Base-by-base conservation (phyloP, 768 basidiomycete species). In the Termitomyces sp. region DNA sequence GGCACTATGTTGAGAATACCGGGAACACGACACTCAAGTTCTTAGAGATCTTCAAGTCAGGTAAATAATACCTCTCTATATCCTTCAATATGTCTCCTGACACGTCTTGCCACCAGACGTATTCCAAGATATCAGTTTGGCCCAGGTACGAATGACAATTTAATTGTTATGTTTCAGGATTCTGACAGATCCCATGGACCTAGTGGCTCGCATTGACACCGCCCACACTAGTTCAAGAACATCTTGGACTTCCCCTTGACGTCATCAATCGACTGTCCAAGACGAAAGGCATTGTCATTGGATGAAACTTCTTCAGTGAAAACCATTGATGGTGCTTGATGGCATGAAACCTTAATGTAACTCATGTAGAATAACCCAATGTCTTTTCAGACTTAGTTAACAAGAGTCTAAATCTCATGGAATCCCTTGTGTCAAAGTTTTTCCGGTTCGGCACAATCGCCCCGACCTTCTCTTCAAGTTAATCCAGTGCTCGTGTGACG, bases 1-100 rank as follows among this genome's bases (percentile, higher is more conserved):
- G 80, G 4, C 82, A 83, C 59, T 83, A 82, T 49, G 76, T 84
- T 6, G 83, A 84, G 66, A 83, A 83, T 58, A 79, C 71, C 7
- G 79, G 82, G 34, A 80, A 81, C 58, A 75, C 75, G 13, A 79
- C 81, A 4, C 65, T 83, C 22, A 72, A 66, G 59, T 82, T 73
- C 65, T 70, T 82, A 39, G 80, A 82, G 63, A 76, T 82, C 44
- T 80, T 81, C 68, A 77, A 74, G 33, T 68, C 80, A 1, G 69
- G 75, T 72, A 63, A 60, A 59, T 60, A n/a, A 18, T 37, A 11
- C 22, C 58, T 22, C 42, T 22, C 13, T 6, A 41, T 36, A 2
- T 1, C 24, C 24, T 18, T 30, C 8, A 6, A 15, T 4, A 12
- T 50, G 54, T 41, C 50, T 54, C n/a, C 20, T 54, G 20, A 20